A percentile compares a stretch with the other conserved stretches of the same genome.
Conservation (phyloP, 805 yeast species). For the Metschnikowia baotianmanensis region DNA sequence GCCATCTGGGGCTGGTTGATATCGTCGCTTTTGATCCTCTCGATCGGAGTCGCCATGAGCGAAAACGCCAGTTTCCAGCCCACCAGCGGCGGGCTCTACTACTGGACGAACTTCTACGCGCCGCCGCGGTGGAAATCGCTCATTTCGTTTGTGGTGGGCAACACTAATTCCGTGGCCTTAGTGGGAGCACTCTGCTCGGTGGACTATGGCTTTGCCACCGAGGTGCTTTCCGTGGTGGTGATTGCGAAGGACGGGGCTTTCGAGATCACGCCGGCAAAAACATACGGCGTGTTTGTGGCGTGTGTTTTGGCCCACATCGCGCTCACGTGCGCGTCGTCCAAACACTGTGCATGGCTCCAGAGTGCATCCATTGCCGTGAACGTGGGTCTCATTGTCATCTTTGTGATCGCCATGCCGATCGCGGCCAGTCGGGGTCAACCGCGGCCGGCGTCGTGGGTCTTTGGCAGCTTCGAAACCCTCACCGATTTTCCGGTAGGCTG, state of each 20-base stretch:
- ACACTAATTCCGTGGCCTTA: conserved; percentile 64
- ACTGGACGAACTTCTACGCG: conserved; percentile 63
- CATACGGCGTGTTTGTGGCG: conserved; percentile 66
- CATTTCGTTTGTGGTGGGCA: conserved; percentile 50
- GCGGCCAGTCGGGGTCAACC: conserved; percentile 45
- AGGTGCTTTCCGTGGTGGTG: conserved; percentile 56
- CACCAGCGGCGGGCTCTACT: conserved; percentile 72
- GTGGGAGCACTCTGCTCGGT: conserved; percentile 69
- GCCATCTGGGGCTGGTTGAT: conserved; percentile 74
- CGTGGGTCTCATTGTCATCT: conserved; percentile 49
- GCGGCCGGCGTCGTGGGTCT: conserved; percentile 53
- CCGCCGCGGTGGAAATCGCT: conserved; percentile 36
- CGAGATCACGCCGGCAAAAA: conserved; percentile 48
- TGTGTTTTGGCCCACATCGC: conserved; percentile 51
- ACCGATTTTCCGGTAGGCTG: conserved; percentile 61
- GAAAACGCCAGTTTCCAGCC: conserved; percentile 69
- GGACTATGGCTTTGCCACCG: conserved; percentile 66
- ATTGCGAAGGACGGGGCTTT: conserved; percentile 54
- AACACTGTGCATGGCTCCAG: conserved; percentile 56
- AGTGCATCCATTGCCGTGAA: conserved; percentile 56
- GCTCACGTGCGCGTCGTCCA: conserved; percentile 56
- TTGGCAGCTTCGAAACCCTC: conserved; percentile 48
- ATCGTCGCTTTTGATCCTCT: conserved; percentile 52
- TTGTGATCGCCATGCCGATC: conserved; percentile 62
- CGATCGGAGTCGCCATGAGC: conserved; percentile 61